Conservation (phyloP, 1,139 yeast species). For the Wickerhamiella infanticola region DNA sequence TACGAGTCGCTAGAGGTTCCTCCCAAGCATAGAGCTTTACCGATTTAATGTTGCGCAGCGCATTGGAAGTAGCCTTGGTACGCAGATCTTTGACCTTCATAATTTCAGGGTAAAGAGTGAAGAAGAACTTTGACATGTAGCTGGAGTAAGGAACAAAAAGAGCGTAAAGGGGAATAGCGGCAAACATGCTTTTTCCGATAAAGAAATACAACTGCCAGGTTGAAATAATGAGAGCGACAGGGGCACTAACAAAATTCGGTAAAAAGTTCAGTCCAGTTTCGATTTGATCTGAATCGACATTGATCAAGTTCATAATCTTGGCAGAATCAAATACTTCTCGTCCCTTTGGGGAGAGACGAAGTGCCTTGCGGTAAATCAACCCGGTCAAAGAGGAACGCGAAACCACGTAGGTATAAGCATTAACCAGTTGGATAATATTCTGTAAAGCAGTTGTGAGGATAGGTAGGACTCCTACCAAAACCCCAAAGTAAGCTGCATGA, state of each 20-base stretch:
- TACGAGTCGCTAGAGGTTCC: slow-evolving; percentile 38
- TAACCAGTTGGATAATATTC: slow-evolving; percentile 26
- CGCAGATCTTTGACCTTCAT: slow-evolving; percentile 48
- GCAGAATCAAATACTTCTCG: slow-evolving; percentile 50
- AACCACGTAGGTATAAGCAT: slow-evolving; percentile 4
- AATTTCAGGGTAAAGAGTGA: slow-evolving; percentile 38
- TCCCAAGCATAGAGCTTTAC: slow-evolving; percentile 69
- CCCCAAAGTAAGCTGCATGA: slow-evolving; percentile 11
- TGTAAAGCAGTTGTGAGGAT: slow-evolving; percentile 21
- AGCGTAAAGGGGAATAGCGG: slow-evolving; percentile 37
- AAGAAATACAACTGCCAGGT: slow-evolving; percentile 50
- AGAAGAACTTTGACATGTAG: slow-evolving; percentile 32
- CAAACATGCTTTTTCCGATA: slow-evolving; percentile 57
- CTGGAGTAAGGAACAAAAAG: slow-evolving; percentile 28
- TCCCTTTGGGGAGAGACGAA: slow-evolving; percentile 65
- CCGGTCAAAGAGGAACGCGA: slow-evolving; percentile 10
- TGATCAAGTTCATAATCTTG: slow-evolving; percentile 76
- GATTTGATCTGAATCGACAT: slow-evolving; percentile 72
- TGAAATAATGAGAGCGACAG: slow-evolving; percentile 45
- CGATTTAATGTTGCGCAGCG: slow-evolving; percentile 49
- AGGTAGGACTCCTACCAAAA: slow-evolving; percentile 18
- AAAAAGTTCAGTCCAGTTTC: slow-evolving; percentile 50
- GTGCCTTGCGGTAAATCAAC: slow-evolving; percentile 51
- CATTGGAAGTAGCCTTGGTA: slow-evolving; percentile 48
- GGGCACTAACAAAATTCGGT: slow-evolving; percentile 47